Evolutionary conservation across 441 rosid species (phyloP).

Genomic region (Flueggea neowawraea): DNA sequence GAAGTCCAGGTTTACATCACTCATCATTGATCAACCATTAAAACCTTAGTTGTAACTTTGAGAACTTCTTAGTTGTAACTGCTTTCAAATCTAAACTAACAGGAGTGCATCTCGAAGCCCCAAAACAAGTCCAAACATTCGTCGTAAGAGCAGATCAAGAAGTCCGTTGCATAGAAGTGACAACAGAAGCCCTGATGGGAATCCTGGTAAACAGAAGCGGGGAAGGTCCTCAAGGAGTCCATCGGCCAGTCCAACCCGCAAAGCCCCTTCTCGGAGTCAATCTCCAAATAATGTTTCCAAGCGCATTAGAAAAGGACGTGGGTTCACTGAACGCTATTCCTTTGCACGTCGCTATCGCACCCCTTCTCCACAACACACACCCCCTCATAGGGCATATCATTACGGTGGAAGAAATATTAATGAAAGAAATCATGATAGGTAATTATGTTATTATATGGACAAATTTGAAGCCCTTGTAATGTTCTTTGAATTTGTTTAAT

Average conservation of each 20-base stretch:
- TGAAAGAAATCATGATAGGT: constrained; percentile 81
- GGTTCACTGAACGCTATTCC: constrained; percentile 89
- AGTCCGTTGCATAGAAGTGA: constrained; percentile 38
- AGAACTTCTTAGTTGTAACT: constrained; percentile 2
- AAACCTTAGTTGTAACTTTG: neutral
- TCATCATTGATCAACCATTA: too few relatives aligned
- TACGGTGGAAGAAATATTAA: constrained; percentile 61
- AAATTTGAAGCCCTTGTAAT: too few relatives aligned
- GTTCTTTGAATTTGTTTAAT: too few relatives aligned
- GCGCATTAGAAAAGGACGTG: constrained; percentile 98
- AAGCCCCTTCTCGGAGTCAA: constrained; percentile 45
- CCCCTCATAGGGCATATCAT: constrained; percentile 38
- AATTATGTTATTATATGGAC: constrained; percentile 9
- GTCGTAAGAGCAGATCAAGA: constrained; percentile 38
- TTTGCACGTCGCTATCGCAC: constrained; percentile 95
- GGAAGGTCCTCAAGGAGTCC: constrained; percentile 39
- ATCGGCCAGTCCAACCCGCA: constrained; percentile 25
- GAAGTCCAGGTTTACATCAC: constrained; percentile 51
- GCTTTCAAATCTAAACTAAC: constrained; percentile 8
- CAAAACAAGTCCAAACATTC: constrained; percentile 30
- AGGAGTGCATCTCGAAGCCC: constrained; percentile 54
- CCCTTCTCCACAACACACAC: constrained; percentile 85
- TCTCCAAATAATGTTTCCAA: constrained; percentile 63
- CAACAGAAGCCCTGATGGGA: constrained; percentile 43
- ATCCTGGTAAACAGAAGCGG: constrained; percentile 21